These are phyloP conservation scores for Phytophthora aleatoria DNA, from an alignment of 352 stramenopile genomes.

Conservation along the genomic window DNA sequence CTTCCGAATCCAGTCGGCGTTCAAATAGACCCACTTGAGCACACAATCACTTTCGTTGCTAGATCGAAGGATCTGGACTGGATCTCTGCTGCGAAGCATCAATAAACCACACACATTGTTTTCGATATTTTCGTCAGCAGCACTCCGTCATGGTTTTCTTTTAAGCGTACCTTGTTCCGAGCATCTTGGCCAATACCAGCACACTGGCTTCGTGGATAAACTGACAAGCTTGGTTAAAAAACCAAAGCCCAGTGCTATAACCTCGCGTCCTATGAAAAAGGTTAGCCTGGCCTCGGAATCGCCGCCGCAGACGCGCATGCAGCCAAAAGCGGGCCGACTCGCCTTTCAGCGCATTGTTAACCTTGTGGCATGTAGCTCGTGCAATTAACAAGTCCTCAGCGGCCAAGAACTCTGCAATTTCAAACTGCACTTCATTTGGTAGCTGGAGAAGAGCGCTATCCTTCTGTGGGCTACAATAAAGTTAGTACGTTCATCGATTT, in stretches of 20 bases:
- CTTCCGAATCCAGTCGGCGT: constrained; percentile 77
- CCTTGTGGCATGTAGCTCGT: constrained; percentile 70
- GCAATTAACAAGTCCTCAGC: constrained; percentile 73
- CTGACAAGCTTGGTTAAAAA: constrained; percentile 45
- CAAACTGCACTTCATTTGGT: constrained; percentile 74
- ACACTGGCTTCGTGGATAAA: constrained; percentile 73
- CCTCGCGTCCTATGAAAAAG: constrained; percentile 19
- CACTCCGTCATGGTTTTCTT: neutral
- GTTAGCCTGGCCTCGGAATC: constrained; percentile 47
- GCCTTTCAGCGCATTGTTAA: constrained; percentile 77
- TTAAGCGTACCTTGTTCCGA: constrained; percentile 41
- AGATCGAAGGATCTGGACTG: constrained; percentile 58
- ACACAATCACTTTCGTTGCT: constrained; percentile 64
- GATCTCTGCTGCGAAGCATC: constrained; percentile 43
- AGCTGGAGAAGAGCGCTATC: constrained; percentile 53
- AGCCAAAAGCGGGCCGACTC: constrained; percentile 82
- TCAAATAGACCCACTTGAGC: constrained; percentile 83
- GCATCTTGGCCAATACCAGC: constrained; percentile 66
- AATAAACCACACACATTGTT: too few species aligned
- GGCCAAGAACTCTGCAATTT: constrained; percentile 67
- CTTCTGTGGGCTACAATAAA: constrained; percentile 49
- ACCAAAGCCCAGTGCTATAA: constrained; percentile 37
- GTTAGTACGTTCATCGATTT: too few species aligned
- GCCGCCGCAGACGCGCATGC: constrained; percentile 66
- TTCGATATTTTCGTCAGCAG: neutral